phyloP scores from a whole-genome alignment of 345 rosid genomes.

The Eucalyptus regnans region DNA sequence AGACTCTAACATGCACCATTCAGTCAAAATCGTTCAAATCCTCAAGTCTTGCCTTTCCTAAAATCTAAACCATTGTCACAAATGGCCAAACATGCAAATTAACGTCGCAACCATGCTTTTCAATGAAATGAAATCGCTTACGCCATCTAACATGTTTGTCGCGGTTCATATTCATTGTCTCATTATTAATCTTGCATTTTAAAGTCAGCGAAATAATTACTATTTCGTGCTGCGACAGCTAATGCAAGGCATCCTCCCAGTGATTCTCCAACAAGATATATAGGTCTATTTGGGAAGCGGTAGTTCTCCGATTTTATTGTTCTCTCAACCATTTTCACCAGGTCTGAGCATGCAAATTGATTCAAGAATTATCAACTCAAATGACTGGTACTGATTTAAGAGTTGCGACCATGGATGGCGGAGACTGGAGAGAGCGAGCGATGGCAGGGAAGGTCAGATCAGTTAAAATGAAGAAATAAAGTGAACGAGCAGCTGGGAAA shows the following conservation, averaged over 20 bases:
- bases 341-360: too few relatives aligned
- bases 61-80: background rate
- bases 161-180: too few relatives aligned
- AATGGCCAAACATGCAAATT: background rate
- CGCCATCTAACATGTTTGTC: background rate
- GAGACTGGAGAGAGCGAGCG: background rate
- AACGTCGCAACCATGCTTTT: rapidly evolving
- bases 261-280: too few relatives aligned
- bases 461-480: too few relatives aligned
- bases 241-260: too few relatives aligned
- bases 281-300: too few relatives aligned
- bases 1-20: background rate
- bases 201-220: background rate
- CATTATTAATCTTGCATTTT: background rate
- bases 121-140: background rate
- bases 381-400: too few relatives aligned
- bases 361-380: too few relatives aligned
- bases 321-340: too few relatives aligned
- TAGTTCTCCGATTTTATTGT: too few relatives aligned
- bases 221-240: background rate
- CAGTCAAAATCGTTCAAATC: background rate
- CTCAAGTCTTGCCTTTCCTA: background rate
- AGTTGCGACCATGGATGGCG: background rate
- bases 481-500: rapidly evolving
- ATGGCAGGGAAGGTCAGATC: background rate